A percentile compares a stretch with the other conserved stretches of the same genome.
These are phyloP conservation scores for Bretziella fagacearum DNA, from an alignment of 2,329 filamentous ascomycete species.

Conservation along the genomic window DNA sequence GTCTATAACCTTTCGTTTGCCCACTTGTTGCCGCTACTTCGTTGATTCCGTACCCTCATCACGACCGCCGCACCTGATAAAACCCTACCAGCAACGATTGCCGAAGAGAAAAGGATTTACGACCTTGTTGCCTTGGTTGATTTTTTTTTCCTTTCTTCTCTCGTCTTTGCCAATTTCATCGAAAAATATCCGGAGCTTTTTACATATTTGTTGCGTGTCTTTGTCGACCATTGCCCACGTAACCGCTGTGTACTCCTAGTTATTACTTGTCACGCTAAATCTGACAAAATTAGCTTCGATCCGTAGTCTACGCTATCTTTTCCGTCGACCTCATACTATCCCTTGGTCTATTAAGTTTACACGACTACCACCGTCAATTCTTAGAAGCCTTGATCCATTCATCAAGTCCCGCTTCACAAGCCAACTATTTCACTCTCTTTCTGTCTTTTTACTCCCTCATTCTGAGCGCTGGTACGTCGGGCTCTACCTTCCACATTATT, in stretches of 20 bases:
- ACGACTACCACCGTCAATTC: slow-evolving; percentile 2
- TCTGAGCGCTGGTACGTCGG: slow-evolving; percentile 8
- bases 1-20: neutral
- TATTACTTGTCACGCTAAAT: too few relatives aligned
- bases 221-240: slow-evolving; percentile 1
- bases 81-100: slow-evolving; percentile 16
- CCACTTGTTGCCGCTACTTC: slow-evolving; percentile 17
- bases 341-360: too few relatives aligned
- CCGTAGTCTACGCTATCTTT: too few relatives aligned
- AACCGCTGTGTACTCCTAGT: too few relatives aligned
- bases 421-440: too few relatives aligned
- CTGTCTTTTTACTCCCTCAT: too few relatives aligned
- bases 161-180: neutral
- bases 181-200: too few relatives aligned
- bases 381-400: too few relatives aligned
- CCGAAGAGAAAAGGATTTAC: slow-evolving; percentile 9
- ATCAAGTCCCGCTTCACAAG: too few relatives aligned
- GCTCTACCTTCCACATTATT: neutral
- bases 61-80: neutral
- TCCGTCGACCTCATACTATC: too few relatives aligned
- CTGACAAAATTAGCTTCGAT: too few relatives aligned
- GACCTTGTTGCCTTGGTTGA: slow-evolving; percentile 20
- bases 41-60: slow-evolving; percentile 19
- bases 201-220: neutral
- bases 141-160: neutral